Conservation (phyloP, 2,329 filamentous ascomycete genomes). For the Alternaria sp. region DNA sequence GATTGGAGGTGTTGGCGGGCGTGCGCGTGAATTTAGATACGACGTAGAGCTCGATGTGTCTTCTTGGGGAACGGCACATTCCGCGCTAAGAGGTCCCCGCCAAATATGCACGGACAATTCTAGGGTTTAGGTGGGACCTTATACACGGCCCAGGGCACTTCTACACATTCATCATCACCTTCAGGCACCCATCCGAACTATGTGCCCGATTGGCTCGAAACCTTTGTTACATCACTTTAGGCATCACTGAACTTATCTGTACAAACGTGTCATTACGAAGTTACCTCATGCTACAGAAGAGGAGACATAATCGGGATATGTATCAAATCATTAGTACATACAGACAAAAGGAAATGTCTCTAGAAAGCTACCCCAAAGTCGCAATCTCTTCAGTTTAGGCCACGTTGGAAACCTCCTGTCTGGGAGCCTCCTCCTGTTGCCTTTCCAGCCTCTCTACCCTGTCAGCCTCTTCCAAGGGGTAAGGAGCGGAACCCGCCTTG, state of each 20-base stretch:
- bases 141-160: not conserved
- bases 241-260: not conserved
- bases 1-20: constrained; percentile 19
- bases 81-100: constrained; percentile 36
- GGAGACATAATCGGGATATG: not conserved
- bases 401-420: constrained; percentile 13
- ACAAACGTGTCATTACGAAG: not conserved
- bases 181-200: constrained; percentile 17
- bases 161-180: not conserved
- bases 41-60: constrained; percentile 44
- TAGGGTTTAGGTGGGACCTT: constrained; percentile 10
- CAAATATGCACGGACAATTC: constrained; percentile 22
- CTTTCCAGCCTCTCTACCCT: constrained; percentile 25
- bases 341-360: constrained; percentile 10
- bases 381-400: not conserved
- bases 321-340: constrained; percentile 26
- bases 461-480: constrained; percentile 40
- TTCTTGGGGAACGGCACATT: constrained; percentile 42
- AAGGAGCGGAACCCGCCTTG: constrained; percentile 35
- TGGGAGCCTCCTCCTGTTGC: constrained; percentile 12
- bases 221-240: not conserved
- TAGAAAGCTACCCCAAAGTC: not conserved
- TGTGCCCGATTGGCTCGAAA: not conserved
- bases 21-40: constrained; percentile 29
- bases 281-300: not conserved